phyloP scores from a whole-genome alignment of 192 early-diverging fungal genomes.

The Coemansia sp. region DNA sequence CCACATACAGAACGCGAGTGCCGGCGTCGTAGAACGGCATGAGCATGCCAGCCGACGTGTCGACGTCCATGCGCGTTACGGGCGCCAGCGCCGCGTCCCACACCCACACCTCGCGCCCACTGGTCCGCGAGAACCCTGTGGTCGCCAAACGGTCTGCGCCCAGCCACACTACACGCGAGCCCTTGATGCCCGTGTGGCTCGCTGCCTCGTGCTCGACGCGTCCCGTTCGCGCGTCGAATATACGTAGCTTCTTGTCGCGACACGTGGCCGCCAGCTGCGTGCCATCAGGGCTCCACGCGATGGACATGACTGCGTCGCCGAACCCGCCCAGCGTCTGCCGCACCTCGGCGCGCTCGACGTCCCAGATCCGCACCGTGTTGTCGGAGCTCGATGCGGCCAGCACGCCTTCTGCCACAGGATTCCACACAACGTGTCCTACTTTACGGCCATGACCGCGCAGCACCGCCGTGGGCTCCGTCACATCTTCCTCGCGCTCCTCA shows the following conservation, averaged over 20 bases:
- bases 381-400: conserved; percentile 87
- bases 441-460: conserved; percentile 85
- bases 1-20: conserved; percentile 88
- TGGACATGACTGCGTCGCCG: conserved; percentile 87
- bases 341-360: conserved; percentile 80
- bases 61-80: conserved; percentile 75
- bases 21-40: conserved; percentile 96
- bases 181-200: conserved; percentile 97
- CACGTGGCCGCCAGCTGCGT: conserved; percentile 83
- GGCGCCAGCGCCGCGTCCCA: conserved; percentile 75
- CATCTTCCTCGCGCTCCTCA: conserved; percentile 65
- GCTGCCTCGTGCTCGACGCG: conserved; percentile 72
- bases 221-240: conserved; percentile 90
- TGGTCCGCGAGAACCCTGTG: conserved; percentile 91
- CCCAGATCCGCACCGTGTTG: conserved; percentile 90
- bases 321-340: conserved; percentile 79
- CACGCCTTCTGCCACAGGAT: conserved; percentile 93
- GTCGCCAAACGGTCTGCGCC: conserved; percentile 82
- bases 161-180: conserved; percentile 89
- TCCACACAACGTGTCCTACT: conserved; percentile 98
- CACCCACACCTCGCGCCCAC: conserved; percentile 90
- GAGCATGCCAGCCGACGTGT: conserved; percentile 91
- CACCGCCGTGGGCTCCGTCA: conserved; percentile 75
- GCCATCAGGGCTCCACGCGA: conserved; percentile 88
- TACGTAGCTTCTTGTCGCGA: conserved; percentile 94